These are phyloP conservation scores for Coniochaeta ligniaria DNA, from an alignment of 2,329 filamentous ascomycete genomes.

Conservation along the genomic window DNA sequence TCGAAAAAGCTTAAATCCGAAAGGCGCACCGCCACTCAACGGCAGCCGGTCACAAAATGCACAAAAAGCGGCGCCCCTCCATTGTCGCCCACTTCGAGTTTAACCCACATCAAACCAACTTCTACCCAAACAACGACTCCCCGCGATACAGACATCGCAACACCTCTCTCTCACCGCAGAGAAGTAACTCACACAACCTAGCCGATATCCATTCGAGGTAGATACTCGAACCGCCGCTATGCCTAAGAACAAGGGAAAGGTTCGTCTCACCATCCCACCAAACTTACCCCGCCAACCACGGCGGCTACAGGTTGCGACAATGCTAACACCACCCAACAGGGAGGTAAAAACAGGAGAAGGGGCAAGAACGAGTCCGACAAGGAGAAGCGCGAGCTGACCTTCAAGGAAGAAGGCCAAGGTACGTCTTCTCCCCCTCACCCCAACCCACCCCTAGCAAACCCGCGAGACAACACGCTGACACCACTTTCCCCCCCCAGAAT, in stretches of 20 bases:
- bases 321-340: slow-evolving; percentile 42
- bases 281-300: slow-evolving; percentile 3
- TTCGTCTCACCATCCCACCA: slow-evolving; percentile 25
- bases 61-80: not conserved
- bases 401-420: slow-evolving; percentile 97
- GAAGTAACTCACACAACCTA: not conserved
- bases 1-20: not conserved
- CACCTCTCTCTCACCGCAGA: not conserved
- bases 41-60: not conserved
- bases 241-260: slow-evolving; percentile 99
- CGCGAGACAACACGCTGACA: not conserved
- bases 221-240: slow-evolving; percentile 43
- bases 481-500: slow-evolving; percentile 18
- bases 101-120: not conserved
- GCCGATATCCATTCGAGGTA: not conserved
- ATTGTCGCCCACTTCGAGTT: not conserved
- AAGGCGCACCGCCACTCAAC: not conserved
- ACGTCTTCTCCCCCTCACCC: slow-evolving; percentile 16
- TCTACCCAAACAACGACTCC: not conserved
- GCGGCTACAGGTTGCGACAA: not conserved
- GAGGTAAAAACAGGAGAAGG: slow-evolving; percentile 96
- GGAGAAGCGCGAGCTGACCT: slow-evolving; percentile 96
- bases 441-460: not conserved
- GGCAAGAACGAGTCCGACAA: slow-evolving; percentile 86
- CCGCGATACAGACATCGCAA: not conserved